A percentile compares a stretch with the other conserved stretches of the same genome.
Conservation (phyloP, 768 basidiomycete genomes). For the Crassisporium funariophilum region DNA sequence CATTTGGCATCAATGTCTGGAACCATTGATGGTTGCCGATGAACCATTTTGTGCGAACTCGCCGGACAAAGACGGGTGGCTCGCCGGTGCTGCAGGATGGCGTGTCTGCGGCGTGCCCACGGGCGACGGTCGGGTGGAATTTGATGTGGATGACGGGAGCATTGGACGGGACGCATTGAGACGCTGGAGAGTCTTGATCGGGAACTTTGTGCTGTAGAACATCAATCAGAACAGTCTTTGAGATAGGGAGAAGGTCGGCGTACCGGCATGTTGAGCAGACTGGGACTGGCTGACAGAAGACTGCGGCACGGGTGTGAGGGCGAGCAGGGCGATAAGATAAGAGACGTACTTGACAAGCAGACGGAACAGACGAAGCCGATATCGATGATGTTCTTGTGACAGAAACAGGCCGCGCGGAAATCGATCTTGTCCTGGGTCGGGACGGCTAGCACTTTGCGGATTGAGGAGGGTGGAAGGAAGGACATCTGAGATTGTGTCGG, state of each 20-base stretch:
- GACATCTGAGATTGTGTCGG: constrained; percentile 65
- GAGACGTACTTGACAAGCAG: constrained; percentile 84
- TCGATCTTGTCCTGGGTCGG: constrained; percentile 96
- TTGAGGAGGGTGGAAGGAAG: constrained; percentile 56
- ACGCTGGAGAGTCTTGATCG: constrained; percentile 87
- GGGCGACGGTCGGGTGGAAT: constrained; percentile 32
- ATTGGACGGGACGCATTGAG: constrained; percentile 62
- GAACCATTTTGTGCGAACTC: constrained; percentile 10
- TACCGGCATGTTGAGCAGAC: constrained; percentile 94
- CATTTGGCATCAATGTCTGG: constrained; percentile 17
- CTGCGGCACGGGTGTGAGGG: constrained; percentile 40
- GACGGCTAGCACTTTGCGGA: constrained; percentile 76
- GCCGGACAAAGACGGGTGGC: not conserved
- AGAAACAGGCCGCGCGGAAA: constrained; percentile 97
- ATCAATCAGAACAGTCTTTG: constrained; percentile 5
- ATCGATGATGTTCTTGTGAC: constrained; percentile 96
- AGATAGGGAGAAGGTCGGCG: constrained; percentile 31
- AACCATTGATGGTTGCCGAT: constrained; percentile 23
- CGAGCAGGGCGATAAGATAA: constrained; percentile 3
- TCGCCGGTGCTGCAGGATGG: constrained; percentile 11
- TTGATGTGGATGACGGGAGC: constrained; percentile 16
- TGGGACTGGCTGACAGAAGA: constrained; percentile 92
- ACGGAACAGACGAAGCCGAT: constrained; percentile 99
- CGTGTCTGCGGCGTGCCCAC: constrained; percentile 34
- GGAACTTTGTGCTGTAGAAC: constrained; percentile 82